Base-by-base conservation (phyloP, 768 basidiomycete species). In the Rhizopogon vulgaris region DNA sequence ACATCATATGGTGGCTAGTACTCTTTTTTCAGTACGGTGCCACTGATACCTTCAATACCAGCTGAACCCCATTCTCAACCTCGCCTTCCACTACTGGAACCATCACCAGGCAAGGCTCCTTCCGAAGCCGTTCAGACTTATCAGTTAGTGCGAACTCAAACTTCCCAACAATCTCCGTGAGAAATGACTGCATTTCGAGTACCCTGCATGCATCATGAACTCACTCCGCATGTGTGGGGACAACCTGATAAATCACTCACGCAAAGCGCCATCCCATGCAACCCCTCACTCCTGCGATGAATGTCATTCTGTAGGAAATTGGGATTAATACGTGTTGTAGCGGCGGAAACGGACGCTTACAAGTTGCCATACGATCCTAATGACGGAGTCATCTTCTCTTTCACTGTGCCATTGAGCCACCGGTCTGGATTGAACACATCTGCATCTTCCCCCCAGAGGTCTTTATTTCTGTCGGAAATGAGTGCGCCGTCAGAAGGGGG, bases 171-270 rank as follows among this genome's bases (percentile, higher is more conserved):
- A 82, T 65, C 55, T 79, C 77, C 24, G 74, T 69, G 17, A 80
- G 56, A 63, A 82, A 78, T 2, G 74, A 70, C 51, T 82, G 80
- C 9, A 80, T 54, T 57, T 82, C 78, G 17, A 71, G 53, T 10
- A 79, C 60, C 7, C 66, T 66, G 51, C 18, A 3, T 25, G 10
- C 7, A 45, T 45, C 17, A 10, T 32, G 3, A 12, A 17, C 5
- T 18, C 12, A 37, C 24, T 7, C 24, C 27, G 8, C 48, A 14
- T 37, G 28, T 5, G 4, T 17, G 15, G 39, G 39, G 8, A 41
- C 12, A 6, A 28, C 32, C 10, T 14, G 8, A 24, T 9, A 22
- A 28, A 14, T 9, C 6, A 56, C 56, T 38, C 36, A 58, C 56
- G 56, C 56, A 17, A 58, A 53, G 11, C 56, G 49, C 56, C 56